A percentile compares a stretch with the other conserved stretches of the same genome.
Evolutionary conservation across 192 early-diverging fungal species (phyloP).

Genomic region (Podila epigama): DNA sequence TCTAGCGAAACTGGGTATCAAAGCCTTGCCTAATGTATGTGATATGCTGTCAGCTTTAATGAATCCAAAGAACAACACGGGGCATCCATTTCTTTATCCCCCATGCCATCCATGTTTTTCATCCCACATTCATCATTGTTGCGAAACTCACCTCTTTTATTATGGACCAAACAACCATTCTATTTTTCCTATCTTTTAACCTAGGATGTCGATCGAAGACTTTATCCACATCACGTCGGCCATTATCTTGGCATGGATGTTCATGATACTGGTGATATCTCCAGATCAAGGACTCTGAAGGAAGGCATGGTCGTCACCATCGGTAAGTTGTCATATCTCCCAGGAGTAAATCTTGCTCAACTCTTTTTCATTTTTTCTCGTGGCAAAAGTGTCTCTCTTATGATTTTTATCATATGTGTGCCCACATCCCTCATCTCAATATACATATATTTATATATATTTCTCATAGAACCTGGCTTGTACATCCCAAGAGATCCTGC

Average conservation of each 20-base stretch:
- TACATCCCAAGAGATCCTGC: conserved; percentile 82
- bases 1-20: conserved; percentile 73
- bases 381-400: not conserved
- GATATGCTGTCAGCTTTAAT: too few species aligned
- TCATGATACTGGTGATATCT: conserved; percentile 84
- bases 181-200: not conserved
- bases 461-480: conserved; percentile 80
- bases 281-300: conserved; percentile 73
- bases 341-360: not conserved
- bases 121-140: not conserved
- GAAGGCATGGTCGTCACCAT: conserved; percentile 93
- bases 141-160: not conserved
- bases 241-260: conserved; percentile 97
- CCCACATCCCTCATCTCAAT: not conserved
- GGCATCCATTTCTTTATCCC: too few species aligned
- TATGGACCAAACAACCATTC: not conserved
- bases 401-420: not conserved
- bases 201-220: conserved; percentile 76
- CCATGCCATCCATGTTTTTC: too few species aligned
- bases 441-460: not conserved
- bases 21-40: conserved; percentile 61
- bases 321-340: conserved; percentile 44
- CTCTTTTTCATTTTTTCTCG: not conserved
- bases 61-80: too few species aligned
- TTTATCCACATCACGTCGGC: conserved; percentile 96